Evolutionary conservation across 2,329 filamentous ascomycete species (phyloP).

Genomic region (Verticillium alfalfae): DNA sequence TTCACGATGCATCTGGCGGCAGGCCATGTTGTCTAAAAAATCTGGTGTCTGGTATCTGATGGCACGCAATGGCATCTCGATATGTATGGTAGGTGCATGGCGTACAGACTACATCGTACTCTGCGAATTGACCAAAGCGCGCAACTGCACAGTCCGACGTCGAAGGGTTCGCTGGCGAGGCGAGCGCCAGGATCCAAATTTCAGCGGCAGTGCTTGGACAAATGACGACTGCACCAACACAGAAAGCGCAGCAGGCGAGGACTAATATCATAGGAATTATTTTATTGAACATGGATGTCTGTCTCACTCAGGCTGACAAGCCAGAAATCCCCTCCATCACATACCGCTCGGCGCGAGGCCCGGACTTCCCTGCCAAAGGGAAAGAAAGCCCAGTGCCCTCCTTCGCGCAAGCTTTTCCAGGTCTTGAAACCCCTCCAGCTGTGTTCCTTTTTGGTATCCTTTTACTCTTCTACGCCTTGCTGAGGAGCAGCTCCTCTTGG

Average conservation of each 20-base stretch:
- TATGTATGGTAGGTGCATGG: too few relatives aligned
- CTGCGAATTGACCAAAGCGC: too few relatives aligned
- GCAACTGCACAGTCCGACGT: too few relatives aligned
- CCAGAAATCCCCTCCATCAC: not conserved
- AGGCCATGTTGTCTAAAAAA: too few relatives aligned
- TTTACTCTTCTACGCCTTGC: not conserved
- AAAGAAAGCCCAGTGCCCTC: not conserved
- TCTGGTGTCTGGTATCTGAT: too few relatives aligned
- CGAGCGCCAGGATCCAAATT: not conserved
- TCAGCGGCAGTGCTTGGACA: not conserved
- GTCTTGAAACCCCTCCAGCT: not conserved
- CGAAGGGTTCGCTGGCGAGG: too few relatives aligned
- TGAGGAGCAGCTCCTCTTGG: not conserved
- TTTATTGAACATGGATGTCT: not conserved
- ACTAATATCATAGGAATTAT: not conserved
- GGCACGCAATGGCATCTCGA: too few relatives aligned
- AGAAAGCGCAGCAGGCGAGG: not conserved
- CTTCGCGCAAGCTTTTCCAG: not conserved
- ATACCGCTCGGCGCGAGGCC: not conserved
- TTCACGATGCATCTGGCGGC: too few relatives aligned
- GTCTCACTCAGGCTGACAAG: not conserved
- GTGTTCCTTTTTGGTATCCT: not conserved
- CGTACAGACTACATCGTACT: too few relatives aligned
- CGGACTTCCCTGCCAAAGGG: not conserved
- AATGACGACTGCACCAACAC: too few relatives aligned